These are phyloP conservation scores for Jackrogersella minutella DNA, from an alignment of 495 filamentous ascomycete species.

Conservation along the genomic window DNA sequence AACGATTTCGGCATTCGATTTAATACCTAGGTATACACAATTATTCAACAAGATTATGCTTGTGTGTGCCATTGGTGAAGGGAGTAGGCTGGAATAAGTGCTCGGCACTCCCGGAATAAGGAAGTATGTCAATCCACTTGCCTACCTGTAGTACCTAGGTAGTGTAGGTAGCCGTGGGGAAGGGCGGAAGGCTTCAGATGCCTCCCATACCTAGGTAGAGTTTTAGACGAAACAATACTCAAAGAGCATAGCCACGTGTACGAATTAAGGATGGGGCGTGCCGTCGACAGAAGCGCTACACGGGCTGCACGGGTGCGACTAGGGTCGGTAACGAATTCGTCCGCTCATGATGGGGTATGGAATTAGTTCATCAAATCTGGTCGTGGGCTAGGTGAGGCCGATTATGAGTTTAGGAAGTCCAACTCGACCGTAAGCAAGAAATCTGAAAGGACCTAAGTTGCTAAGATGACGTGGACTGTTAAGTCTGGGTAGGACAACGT, in stretches of 20 bases:
- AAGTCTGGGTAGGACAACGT: constrained; percentile 16
- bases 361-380: neutral
- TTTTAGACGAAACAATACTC: neutral
- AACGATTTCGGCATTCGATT: no score
- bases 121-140: no score
- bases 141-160: no score
- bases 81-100: no score
- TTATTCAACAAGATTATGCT: no score
- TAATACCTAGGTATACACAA: no score
- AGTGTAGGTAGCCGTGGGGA: neutral
- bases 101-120: no score
- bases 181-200: neutral
- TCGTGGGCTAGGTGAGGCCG: neutral
- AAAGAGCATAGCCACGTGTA: neutral
- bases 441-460: constrained; percentile 17
- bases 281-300: neutral
- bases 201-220: neutral
- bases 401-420: neutral
- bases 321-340: neutral
- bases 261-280: neutral
- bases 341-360: neutral
- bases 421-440: neutral
- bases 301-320: neutral
- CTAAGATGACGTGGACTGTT: constrained; percentile 29
- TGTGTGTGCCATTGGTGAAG: no score